These are phyloP conservation scores for Talaromyces amestolkiae DNA, from an alignment of 2,329 filamentous ascomycete species.

Conservation along the genomic window DNA sequence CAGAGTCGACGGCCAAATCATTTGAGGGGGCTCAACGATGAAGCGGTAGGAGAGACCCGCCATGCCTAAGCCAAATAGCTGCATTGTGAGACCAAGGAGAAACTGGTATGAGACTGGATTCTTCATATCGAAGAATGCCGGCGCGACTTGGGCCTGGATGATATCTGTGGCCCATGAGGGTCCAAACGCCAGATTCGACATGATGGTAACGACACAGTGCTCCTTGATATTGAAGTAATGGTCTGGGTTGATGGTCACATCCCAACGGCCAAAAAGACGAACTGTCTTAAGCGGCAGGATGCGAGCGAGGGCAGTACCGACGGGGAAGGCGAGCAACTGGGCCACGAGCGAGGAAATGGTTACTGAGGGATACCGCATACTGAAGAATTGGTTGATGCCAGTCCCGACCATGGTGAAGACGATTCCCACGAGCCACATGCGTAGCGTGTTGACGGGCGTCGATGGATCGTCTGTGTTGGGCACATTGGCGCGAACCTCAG, in stretches of 20 bases:
- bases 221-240: slow-evolving; percentile 50
- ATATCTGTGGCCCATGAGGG: slow-evolving; percentile 41
- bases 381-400: slow-evolving; percentile 50
- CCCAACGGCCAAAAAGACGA: slow-evolving; percentile 22
- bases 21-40: slow-evolving; percentile 37
- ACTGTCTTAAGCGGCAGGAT: slow-evolving; percentile 38
- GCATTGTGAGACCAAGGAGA: slow-evolving; percentile 37
- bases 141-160: slow-evolving; percentile 38
- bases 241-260: slow-evolving; percentile 41
- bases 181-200: slow-evolving; percentile 50
- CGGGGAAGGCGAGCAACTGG: slow-evolving; percentile 45
- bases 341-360: slow-evolving; percentile 49
- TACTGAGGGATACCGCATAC: slow-evolving; percentile 47
- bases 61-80: slow-evolving; percentile 40
- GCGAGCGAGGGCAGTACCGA: slow-evolving; percentile 42
- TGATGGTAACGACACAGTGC: slow-evolving; percentile 48
- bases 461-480: slow-evolving; percentile 31
- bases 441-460: slow-evolving; percentile 30
- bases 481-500: slow-evolving; percentile 24
- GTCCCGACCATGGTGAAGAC: slow-evolving; percentile 41
- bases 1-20: slow-evolving; percentile 40
- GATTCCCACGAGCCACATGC: slow-evolving; percentile 47
- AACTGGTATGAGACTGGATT: slow-evolving; percentile 39
- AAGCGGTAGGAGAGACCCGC: slow-evolving; percentile 37
- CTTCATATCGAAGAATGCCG: slow-evolving; percentile 37